These are phyloP conservation scores for Tetrapisispora fleetii DNA, from an alignment of 805 yeast genomes.

Conservation along the genomic window DNA sequence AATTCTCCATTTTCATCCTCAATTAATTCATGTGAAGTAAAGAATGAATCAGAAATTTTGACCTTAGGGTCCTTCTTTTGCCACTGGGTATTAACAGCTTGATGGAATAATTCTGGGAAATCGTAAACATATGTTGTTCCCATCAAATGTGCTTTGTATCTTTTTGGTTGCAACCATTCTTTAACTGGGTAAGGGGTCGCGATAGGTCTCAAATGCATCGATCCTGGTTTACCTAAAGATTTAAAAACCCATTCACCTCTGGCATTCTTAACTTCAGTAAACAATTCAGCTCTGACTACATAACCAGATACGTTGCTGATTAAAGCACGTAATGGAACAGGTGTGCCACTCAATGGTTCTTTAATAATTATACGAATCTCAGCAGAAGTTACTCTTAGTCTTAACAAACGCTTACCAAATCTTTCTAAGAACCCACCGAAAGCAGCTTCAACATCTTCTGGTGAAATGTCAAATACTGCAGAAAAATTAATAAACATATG, in stretches of 20 bases:
- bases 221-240: slow-evolving; percentile 88
- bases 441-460: slow-evolving; percentile 94
- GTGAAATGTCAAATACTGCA: slow-evolving; percentile 87
- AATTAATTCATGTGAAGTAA: slow-evolving; percentile 73
- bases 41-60: slow-evolving; percentile 54
- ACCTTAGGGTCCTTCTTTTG: slow-evolving; percentile 45
- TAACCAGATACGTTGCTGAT: slow-evolving; percentile 95
- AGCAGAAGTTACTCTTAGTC: slow-evolving; percentile 93
- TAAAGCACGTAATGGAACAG: slow-evolving; percentile 94
- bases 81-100: slow-evolving; percentile 83
- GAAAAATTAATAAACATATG: slow-evolving; percentile 96
- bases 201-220: slow-evolving; percentile 94
- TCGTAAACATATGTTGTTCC: slow-evolving; percentile 98
- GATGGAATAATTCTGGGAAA: slow-evolving; percentile 97
- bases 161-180: slow-evolving; percentile 96
- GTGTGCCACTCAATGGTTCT: slow-evolving; percentile 76
- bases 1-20: slow-evolving; percentile 67
- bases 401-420: slow-evolving; percentile 94
- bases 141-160: slow-evolving; percentile 96
- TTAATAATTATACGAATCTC: slow-evolving; percentile 94
- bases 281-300: slow-evolving; percentile 90
- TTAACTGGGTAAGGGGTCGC: slow-evolving; percentile 95
- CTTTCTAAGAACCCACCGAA: slow-evolving; percentile 96
- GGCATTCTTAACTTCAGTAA: slow-evolving; percentile 85
- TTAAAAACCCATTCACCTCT: slow-evolving; percentile 97